Conservation (phyloP, 768 basidiomycete species). For the Porpolomopsis calyptriformis region DNA sequence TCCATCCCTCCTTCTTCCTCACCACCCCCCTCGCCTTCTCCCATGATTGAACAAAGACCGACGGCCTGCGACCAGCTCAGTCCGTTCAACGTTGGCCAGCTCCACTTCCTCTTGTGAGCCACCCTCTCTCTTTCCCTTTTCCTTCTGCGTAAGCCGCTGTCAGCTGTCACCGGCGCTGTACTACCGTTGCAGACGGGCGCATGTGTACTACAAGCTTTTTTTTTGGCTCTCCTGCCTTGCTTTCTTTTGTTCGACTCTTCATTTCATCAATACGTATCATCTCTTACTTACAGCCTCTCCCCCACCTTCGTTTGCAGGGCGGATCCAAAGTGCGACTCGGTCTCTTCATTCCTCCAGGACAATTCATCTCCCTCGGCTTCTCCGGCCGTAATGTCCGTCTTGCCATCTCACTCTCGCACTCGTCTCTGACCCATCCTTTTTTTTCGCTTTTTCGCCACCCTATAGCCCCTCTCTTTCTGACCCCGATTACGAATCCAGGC, state of each 20-base stretch:
- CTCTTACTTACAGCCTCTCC: constrained; percentile 12
- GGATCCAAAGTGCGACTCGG: constrained; percentile 32
- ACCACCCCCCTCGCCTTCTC: constrained; percentile 5
- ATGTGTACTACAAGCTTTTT: constrained; percentile 4
- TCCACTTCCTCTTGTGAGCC: constrained; percentile 51
- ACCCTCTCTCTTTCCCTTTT: constrained; percentile 8
- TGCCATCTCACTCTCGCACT: background rate
- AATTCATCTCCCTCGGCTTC: constrained; percentile 36
- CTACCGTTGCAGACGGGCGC: constrained; percentile 5
- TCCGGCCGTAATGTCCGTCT: constrained; percentile 36
- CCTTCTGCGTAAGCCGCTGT: constrained; percentile 12
- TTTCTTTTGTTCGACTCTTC: background rate
- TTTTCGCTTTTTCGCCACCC: too few species aligned
- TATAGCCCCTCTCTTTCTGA: constrained; percentile 19
- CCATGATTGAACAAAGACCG: constrained; percentile 50
- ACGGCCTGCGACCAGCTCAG: constrained; percentile 36
- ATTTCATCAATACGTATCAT: constrained; percentile 11
- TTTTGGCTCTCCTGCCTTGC: background rate
- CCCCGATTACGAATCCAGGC: constrained; percentile 50
- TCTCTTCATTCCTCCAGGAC: constrained; percentile 31
- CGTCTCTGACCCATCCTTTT: constrained; percentile 6
- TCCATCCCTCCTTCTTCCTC: constrained; percentile 9
- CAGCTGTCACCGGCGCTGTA: constrained; percentile 20
- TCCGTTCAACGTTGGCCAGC: constrained; percentile 52
- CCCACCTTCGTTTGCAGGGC: constrained; percentile 19